Percentiles rank a stretch among this genome's conserved stretches.
Conservation (phyloP, 495 filamentous ascomycete species). For the Lindgomyces ingoldianus region DNA sequence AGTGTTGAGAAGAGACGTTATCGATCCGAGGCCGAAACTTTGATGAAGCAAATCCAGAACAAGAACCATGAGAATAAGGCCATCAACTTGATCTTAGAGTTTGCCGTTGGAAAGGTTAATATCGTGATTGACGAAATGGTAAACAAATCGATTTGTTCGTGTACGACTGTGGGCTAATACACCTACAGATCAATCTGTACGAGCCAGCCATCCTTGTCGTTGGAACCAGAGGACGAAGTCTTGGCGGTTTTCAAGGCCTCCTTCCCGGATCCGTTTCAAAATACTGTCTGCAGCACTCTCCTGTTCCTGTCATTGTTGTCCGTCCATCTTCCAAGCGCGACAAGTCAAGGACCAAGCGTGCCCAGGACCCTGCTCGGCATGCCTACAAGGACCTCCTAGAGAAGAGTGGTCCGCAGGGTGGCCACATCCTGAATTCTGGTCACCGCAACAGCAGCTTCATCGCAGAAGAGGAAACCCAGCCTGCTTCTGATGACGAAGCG, state of each 20-base stretch:
- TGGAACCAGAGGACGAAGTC: slow-evolving; percentile 81
- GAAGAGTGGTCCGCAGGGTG: slow-evolving; percentile 48
- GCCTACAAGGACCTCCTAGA: slow-evolving; percentile 81
- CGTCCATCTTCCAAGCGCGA: slow-evolving; percentile 84
- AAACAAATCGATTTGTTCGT: slow-evolving; percentile 22
- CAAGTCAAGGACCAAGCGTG: slow-evolving; percentile 89
- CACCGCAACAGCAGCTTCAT: slow-evolving; percentile 29
- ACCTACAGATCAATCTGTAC: slow-evolving; percentile 79
- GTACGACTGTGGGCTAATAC: slow-evolving; percentile 10
- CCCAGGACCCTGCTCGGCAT: slow-evolving; percentile 72
- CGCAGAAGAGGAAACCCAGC: slow-evolving; percentile 15
- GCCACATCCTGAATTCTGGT: slow-evolving; percentile 29
- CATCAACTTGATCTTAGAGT: slow-evolving; percentile 85
- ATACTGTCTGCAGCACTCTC: slow-evolving; percentile 93
- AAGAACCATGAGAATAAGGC: slow-evolving; percentile 83
- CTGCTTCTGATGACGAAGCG: slow-evolving; percentile 40
- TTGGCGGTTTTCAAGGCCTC: slow-evolving; percentile 88
- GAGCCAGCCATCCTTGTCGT: slow-evolving; percentile 95
- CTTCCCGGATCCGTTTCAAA: slow-evolving; percentile 92
- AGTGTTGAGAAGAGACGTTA: slow-evolving; percentile 73
- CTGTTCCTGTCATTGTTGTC: slow-evolving; percentile 96
- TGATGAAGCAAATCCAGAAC: slow-evolving; percentile 58
- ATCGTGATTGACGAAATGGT: slow-evolving; percentile 93
- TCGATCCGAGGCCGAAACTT: slow-evolving; percentile 75
- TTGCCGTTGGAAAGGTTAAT: slow-evolving; percentile 88